Conservation (phyloP, 108 stramenopile species). For the Pelagomonas calceolata region DNA sequence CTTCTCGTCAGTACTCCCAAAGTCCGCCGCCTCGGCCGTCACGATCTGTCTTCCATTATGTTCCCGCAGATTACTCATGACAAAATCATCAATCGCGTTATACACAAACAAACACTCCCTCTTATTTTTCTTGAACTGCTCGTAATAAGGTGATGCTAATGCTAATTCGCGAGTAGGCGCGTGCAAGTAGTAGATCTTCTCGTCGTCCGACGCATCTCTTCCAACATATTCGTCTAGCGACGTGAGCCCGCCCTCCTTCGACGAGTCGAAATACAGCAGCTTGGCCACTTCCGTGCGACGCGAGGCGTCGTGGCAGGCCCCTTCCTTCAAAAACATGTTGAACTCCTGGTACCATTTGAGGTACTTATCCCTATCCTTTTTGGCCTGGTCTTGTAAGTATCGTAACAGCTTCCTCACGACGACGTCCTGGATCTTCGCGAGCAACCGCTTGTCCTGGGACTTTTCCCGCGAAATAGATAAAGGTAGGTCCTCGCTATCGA, state of each 20-base stretch:
- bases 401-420: slow-evolving; percentile 75
- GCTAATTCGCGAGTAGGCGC: slow-evolving; percentile 89
- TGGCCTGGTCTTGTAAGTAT: slow-evolving; percentile 64
- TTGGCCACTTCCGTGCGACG: slow-evolving; percentile 52
- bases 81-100: slow-evolving; percentile 93
- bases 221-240: slow-evolving; percentile 92
- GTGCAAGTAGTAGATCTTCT: slow-evolving; percentile 90
- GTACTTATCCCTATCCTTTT: slow-evolving; percentile 78
- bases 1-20: slow-evolving; percentile 16
- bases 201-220: slow-evolving; percentile 75
- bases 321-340: slow-evolving; percentile 92
- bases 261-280: slow-evolving; percentile 84
- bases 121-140: slow-evolving; percentile 76
- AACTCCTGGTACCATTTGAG: slow-evolving; percentile 85
- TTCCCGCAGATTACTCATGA: slow-evolving; percentile 79
- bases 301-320: slow-evolving; percentile 75
- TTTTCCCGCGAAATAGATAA: slow-evolving; percentile 88
- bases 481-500: slow-evolving; percentile 97
- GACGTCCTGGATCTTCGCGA: slow-evolving; percentile 71
- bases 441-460: slow-evolving; percentile 86
- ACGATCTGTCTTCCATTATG: slow-evolving; percentile 77
- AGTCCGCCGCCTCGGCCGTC: slow-evolving; percentile 71
- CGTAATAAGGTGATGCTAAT: slow-evolving; percentile 84
- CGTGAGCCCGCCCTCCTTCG: slow-evolving; percentile 64
- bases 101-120: slow-evolving; percentile 80